Evolutionary conservation across 768 basidiomycete genomes (phyloP), one percentile per base, ranked within the genome.

Genomic region (Mycena polygramma): DNA sequence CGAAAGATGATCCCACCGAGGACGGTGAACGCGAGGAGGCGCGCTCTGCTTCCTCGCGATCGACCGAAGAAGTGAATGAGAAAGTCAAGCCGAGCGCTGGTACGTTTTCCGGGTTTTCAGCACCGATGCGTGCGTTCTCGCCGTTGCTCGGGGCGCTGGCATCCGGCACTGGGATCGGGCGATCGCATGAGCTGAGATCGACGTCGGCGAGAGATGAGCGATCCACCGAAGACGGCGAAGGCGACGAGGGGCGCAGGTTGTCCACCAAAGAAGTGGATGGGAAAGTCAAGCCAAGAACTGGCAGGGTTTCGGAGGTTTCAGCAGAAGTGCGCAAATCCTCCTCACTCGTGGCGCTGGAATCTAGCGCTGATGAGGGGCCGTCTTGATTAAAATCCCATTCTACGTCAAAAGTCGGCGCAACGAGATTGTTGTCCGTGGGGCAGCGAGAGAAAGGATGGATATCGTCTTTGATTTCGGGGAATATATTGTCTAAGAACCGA

Each of bases 341-440:
- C 3, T 30, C 30, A 30, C 30, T 30, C 30, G 30, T 2, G 30
- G 30, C 30, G 30, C 30, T 30, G 30, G 30, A 2, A 30, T 30
- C 30, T 6, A 6, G 30, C 6, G 30, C 30, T 30, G 30, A 30
- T 7, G 65, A 36, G 9, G 39, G 10, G 22, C 41, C 60, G 17
- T 15, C 24, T 39, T 64, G 49, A 6, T 57, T 17, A 20, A 70
- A 70, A n/a, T 70, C 69, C 69, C 69, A 70, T 17, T 61, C 59
- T 6, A 24, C 0, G 39, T 66, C 64, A 17, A 45, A 14, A 43
- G 51, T 26, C 9, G 63, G 17, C 19, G 46, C n/a, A 4, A 26
- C 7, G 15, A 35, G n/a, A 45, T 8, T 22, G 17, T 7, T 26
- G 39, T 43, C 35, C 7, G 43, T 57, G 11, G 30, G 19, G 39